Base-by-base conservation (phyloP, 352 stramenopile genomes). In the Pythium phragmitis region DNA sequence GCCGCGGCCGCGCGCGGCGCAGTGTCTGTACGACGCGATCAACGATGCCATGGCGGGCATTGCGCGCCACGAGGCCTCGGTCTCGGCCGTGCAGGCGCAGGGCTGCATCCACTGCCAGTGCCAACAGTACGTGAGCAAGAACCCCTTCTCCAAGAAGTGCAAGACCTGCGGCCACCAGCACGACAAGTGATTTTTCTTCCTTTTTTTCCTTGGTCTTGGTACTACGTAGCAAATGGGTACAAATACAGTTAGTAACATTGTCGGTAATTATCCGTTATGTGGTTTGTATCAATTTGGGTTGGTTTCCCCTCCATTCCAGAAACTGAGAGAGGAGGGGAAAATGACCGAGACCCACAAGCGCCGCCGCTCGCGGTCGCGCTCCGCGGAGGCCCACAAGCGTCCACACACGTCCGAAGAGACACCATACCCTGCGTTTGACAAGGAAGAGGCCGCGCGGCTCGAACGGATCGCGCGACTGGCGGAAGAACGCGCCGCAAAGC, bases 11-110 rank as follows among this genome's bases (percentile, higher is more conserved):
- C 73, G 84, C 6, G 82, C 85, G 7, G 82, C 84, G 4, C 77
- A 91, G 63, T 86, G 77, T 46, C 70, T 96, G 23, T 93, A 96
- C 51, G 79, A 92, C 59, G 84, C 85, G 21, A 86, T 96, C 43
- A 70, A 79, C 36, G 53, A 81, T 49, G 87, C 85, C 0, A 92
- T 90, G 80, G 79, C 77, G 17, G 78, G 73, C 4, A 75, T 91
- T 14, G 84, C 75, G n/a, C 72, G 82, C 54, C 92, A 81, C 33
- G 81, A 94, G 36, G 70, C 75, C 1, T 63, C 43, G 28, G 56
- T 28, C 23, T 68, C 62, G 4, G 49, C 73, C n/a, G 51, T 67
- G 1, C 58, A 67, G 45, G 30, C 49, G 12, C n/a, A 60, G 16
- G 63, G 73, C 57, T 91, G 84, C 57, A 78, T 70, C 1, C 76